Conservation (phyloP, 2,329 filamentous ascomycete species). For the Pseudogymnoascus sp. region DNA sequence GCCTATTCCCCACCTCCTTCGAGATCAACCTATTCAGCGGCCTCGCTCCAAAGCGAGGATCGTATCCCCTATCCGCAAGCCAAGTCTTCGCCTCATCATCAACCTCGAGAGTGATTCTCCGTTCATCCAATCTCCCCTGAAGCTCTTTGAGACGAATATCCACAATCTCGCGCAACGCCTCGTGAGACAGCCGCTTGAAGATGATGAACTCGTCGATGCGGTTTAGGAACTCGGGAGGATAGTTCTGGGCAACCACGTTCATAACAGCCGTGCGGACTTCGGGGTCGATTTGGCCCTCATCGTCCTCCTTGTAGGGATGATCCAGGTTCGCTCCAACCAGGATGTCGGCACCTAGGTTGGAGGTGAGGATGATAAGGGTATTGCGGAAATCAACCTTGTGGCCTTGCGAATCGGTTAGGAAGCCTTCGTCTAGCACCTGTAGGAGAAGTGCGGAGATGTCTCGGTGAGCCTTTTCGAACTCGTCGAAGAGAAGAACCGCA, state of each 20-base stretch:
- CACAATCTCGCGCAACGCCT: slow-evolving; percentile 81
- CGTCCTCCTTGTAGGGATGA: slow-evolving; percentile 53
- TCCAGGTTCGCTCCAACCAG: slow-evolving; percentile 67
- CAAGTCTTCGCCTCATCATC: slow-evolving; percentile 67
- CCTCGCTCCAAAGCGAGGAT: slow-evolving; percentile 82
- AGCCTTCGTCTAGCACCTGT: slow-evolving; percentile 93
- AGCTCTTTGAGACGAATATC: slow-evolving; percentile 84
- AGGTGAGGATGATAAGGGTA: slow-evolving; percentile 92
- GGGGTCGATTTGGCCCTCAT: slow-evolving; percentile 61
- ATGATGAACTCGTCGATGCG: slow-evolving; percentile 94
- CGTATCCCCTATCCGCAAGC: slow-evolving; percentile 84
- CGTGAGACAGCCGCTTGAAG: slow-evolving; percentile 75
- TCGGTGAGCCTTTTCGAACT: slow-evolving; percentile 94
- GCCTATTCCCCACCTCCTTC: slow-evolving; percentile 77
- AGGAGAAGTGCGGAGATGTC: slow-evolving; percentile 88
- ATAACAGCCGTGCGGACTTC: slow-evolving; percentile 74
- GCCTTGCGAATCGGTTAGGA: slow-evolving; percentile 88
- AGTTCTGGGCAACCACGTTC: slow-evolving; percentile 66
- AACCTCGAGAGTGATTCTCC: slow-evolving; percentile 70
- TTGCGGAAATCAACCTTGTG: slow-evolving; percentile 96
- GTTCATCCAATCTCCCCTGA: slow-evolving; percentile 73
- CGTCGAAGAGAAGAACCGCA: slow-evolving; percentile 90
- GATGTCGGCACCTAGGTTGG: slow-evolving; percentile 87
- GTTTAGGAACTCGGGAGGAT: slow-evolving; percentile 93
- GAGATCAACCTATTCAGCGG: slow-evolving; percentile 86